Evolutionary conservation across 2,329 filamentous ascomycete species (phyloP), one percentile per base, ranked within the genome.

Genomic region (Penicillium polonicum): DNA sequence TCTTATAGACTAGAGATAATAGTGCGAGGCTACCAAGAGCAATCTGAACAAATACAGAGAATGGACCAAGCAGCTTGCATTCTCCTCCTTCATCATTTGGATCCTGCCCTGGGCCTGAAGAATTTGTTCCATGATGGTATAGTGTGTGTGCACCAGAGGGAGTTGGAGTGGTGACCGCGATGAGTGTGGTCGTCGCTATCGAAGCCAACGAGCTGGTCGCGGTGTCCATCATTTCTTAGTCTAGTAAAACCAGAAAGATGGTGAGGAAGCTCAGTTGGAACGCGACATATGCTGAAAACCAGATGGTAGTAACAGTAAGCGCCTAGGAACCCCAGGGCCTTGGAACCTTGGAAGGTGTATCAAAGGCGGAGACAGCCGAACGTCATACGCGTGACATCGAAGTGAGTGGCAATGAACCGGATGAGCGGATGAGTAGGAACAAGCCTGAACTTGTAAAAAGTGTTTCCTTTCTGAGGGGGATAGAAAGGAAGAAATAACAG

Each of bases 11-110:
- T 48, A 99, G 83, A 1, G 92, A 90, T 54, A 93, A 80, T 52
- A 97, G 78, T 9, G 94, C 94, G 55, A 97, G 79, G 19, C 83
- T 85, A 19, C 94, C 94, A 19, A 99, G 85, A 1, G 91, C 90
- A 43, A 85, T 88, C 79, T 99, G 94, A 6, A 99, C 89, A 35
- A 99, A 71, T 55, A 99, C 83, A 13, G 94, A 93, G 72, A 97
- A 99, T 4, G 92, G 85, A 0, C 94, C 94, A 2, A 99, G 82
- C 10, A 99, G 83, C 64, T 88, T 84, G 74, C 94, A 99, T 77
- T 96, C 91, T 65, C 89, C 90, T 51, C 82, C 83, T 33, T 84
- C 78, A 2, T 82, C 76, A 52, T 76, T 76, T 4, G 61, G 57
- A 25, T 74, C 71, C 2, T 69, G 52, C 42, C 63, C 65, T 38